Conservation (phyloP, 768 basidiomycete genomes). For the Udeniomyces megalosporus region DNA sequence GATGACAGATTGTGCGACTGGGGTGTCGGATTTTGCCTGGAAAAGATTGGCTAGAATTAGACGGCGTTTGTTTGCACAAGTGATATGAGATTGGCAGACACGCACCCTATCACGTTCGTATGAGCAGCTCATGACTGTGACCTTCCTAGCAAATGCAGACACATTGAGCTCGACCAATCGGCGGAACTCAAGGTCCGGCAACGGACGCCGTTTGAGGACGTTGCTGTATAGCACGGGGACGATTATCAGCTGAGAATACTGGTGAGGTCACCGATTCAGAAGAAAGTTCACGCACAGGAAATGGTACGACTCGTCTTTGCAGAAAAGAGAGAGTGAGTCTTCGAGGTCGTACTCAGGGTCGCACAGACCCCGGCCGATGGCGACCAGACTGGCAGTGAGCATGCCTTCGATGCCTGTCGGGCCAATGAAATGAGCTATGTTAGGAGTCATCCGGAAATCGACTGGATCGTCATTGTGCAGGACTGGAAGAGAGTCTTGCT, state of each 20-base stretch:
- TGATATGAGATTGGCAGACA: not conserved
- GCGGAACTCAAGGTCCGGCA: conserved; percentile 43
- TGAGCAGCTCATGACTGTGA: conserved; percentile 73
- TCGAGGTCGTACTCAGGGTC: conserved; percentile 76
- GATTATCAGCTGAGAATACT: conserved; percentile 41
- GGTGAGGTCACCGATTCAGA: not conserved
- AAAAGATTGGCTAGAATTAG: no score
- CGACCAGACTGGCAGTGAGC: conserved; percentile 69
- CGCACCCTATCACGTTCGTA: conserved; percentile 63
- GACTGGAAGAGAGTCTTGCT: conserved; percentile 22
- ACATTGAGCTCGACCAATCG: conserved; percentile 37
- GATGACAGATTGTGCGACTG: conserved; percentile 14
- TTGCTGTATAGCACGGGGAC: conserved; percentile 22
- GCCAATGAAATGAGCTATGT: conserved; percentile 84
- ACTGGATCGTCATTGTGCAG: conserved; percentile 70
- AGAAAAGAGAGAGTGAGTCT: conserved; percentile 75
- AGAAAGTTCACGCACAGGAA: not conserved
- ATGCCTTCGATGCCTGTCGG: conserved; percentile 79
- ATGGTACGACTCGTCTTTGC: conserved; percentile 67
- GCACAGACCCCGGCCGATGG: conserved; percentile 75
- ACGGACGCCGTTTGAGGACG: conserved; percentile 41
- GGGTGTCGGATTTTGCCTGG: conserved; percentile 8
- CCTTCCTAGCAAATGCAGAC: conserved; percentile 59
- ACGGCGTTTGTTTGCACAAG: not conserved
- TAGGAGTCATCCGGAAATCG: conserved; percentile 93